phyloP scores from a whole-genome alignment of 805 yeast genomes.

The Nakazawaea molendinolei region DNA sequence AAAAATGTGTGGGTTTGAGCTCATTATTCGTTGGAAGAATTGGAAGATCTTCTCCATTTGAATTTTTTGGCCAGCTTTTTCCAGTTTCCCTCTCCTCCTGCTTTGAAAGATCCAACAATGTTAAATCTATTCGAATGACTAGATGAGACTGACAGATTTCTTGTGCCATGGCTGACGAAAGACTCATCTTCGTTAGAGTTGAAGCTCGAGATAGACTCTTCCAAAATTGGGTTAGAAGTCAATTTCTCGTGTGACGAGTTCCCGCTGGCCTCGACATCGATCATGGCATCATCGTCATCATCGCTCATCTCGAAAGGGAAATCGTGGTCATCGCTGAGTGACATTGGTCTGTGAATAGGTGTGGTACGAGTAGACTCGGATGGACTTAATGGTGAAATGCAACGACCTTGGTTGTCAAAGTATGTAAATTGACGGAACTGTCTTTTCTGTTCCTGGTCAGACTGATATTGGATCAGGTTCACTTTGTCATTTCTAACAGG shows the following conservation, averaged over 20 bases:
- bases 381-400: conserved; percentile 11
- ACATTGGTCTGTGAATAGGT: not conserved
- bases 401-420: too few species aligned
- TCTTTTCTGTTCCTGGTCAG: not conserved
- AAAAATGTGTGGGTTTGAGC: not conserved
- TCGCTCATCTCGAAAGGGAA: conserved; percentile 12
- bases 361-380: conserved; percentile 3
- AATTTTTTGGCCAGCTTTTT: conserved; percentile 18
- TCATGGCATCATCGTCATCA: conserved; percentile 6
- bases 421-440: too few species aligned
- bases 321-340: conserved; percentile 4
- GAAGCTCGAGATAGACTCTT: not conserved
- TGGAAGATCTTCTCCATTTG: conserved; percentile 25
- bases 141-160: conserved; percentile 11
- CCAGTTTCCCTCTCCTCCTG: conserved; percentile 12
- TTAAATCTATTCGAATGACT: conserved; percentile 23
- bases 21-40: conserved; percentile 5
- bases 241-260: not conserved
- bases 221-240: conserved; percentile 1
- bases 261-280: too few species aligned
- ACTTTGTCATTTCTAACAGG: too few species aligned
- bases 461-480: not conserved
- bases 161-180: not conserved
- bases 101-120: conserved; percentile 8
- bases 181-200: not conserved